Evolutionary conservation across 73 alveolate genomes (phyloP).

Genomic region (Paramecium sexaurelia): DNA sequence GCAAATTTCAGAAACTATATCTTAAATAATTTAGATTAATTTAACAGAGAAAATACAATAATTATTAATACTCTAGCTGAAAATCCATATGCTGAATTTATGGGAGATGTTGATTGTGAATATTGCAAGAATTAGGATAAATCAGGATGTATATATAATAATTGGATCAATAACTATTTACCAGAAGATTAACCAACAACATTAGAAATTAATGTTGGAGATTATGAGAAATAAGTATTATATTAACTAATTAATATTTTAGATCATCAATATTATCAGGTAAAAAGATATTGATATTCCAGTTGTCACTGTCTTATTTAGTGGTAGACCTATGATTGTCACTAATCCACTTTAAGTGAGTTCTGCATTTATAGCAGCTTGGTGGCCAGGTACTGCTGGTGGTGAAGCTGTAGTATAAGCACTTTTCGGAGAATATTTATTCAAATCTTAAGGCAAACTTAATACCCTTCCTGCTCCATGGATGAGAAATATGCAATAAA

Average conservation of each 20-base stretch:
- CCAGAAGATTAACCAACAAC: conserved; percentile 50
- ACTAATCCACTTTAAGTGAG: conserved; percentile 37
- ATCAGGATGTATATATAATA: conserved; percentile 69
- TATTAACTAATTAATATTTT: background rate
- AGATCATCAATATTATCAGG: conserved; percentile 12
- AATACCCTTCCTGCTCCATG: conserved; percentile 70
- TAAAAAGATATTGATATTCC: conserved; percentile 51
- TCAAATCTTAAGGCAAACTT: conserved; percentile 41
- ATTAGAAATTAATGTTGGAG: conserved; percentile 48
- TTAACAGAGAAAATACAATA: conserved; percentile 57
- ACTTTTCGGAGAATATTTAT: conserved; percentile 68
- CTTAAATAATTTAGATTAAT: background rate
- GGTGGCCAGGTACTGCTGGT: conserved; percentile 76
- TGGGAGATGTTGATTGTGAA: conserved; percentile 70
- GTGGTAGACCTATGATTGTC: conserved; percentile 70
- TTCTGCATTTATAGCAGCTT: conserved; percentile 70
- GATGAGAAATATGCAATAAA: conserved; percentile 53
- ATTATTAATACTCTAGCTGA: conserved; percentile 61
- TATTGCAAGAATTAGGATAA: conserved; percentile 42
- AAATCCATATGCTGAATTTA: conserved; percentile 72
- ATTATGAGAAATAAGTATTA: conserved; percentile 19
- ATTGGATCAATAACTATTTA: conserved; percentile 51
- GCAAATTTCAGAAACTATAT: background rate
- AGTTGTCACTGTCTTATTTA: conserved; percentile 57
- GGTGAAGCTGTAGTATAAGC: conserved; percentile 70